A percentile compares a stretch with the other conserved stretches of the same genome.
phyloP scores from a whole-genome alignment of 768 basidiomycete genomes.

The Tylopilus plumbeoviolaceoides region DNA sequence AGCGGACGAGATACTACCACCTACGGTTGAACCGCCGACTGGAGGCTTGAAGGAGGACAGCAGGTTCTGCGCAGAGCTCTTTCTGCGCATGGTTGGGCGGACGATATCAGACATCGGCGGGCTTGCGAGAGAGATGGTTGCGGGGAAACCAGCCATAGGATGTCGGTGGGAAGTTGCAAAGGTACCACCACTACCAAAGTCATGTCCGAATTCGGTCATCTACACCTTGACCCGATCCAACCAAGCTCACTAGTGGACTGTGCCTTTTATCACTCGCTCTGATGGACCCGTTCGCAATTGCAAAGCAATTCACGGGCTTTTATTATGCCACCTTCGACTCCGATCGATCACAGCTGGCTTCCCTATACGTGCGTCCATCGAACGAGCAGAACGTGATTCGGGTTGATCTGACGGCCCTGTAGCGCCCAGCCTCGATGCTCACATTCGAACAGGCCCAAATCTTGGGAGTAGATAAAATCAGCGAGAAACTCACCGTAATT shows the following conservation, averaged over 20 bases:
- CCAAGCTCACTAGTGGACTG: conserved; percentile 1
- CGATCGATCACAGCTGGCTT: conserved; percentile 48
- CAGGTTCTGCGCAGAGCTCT: conserved; percentile 82
- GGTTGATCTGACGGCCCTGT: conserved; percentile 22
- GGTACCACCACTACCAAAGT: neutral
- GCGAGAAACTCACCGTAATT: conserved; percentile 70
- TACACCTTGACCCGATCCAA: conserved; percentile 2
- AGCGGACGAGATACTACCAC: conserved; percentile 33
- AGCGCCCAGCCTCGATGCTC: conserved; percentile 84
- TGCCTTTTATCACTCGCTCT: conserved; percentile 34
- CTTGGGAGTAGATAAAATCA: conserved; percentile 52
- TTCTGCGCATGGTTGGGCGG: conserved; percentile 72
- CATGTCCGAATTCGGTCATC: neutral
- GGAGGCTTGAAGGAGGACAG: conserved; percentile 64
- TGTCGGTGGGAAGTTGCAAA: neutral
- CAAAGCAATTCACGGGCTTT: conserved; percentile 73
- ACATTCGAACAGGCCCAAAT: conserved; percentile 68
- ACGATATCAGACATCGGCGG: conserved; percentile 28
- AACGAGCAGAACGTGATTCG: conserved; percentile 18
- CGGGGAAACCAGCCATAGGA: conserved; percentile 19
- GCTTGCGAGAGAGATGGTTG: conserved; percentile 16
- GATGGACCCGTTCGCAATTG: conserved; percentile 72
- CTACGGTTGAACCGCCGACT: conserved; percentile 21
- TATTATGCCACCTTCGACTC: conserved; percentile 81
- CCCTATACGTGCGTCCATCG: conserved; percentile 71